Evolutionary conservation across 2,329 filamentous ascomycete species (phyloP).

Genomic region (Apiospora arundinis): DNA sequence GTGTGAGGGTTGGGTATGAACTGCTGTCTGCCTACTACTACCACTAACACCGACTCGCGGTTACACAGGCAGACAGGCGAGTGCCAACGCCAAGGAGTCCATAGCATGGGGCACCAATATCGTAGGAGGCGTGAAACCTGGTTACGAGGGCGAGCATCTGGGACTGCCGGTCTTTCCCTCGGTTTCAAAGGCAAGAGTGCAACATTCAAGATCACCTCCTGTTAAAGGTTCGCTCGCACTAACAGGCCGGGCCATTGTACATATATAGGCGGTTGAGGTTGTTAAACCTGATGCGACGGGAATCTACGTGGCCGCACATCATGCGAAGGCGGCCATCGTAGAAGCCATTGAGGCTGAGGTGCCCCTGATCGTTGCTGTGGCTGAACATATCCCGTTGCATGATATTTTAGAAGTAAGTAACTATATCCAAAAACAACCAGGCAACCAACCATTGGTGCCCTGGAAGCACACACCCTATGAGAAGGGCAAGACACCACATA

Average conservation of each 20-base stretch:
- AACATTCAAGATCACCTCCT: neutral
- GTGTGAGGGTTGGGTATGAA: neutral
- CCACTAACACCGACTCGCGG: neutral
- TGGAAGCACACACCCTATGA: too few relatives aligned
- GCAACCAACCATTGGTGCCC: too few relatives aligned
- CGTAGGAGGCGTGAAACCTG: slow-evolving; percentile 78
- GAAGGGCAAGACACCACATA: neutral
- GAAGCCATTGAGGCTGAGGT: slow-evolving; percentile 81
- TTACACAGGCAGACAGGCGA: slow-evolving; percentile 53
- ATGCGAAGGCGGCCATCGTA: slow-evolving; percentile 75
- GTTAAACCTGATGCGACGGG: slow-evolving; percentile 79
- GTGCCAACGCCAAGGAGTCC: slow-evolving; percentile 77
- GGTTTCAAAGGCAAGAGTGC: slow-evolving; percentile 58
- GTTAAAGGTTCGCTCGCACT: neutral
- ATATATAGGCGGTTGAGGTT: slow-evolving; percentile 67
- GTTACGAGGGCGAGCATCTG: slow-evolving; percentile 72
- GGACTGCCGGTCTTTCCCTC: slow-evolving; percentile 74
- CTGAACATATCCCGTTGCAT: slow-evolving; percentile 77
- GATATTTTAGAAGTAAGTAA: slow-evolving; percentile 69
- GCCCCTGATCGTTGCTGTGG: slow-evolving; percentile 76
- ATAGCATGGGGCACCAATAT: slow-evolving; percentile 81
- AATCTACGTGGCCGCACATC: slow-evolving; percentile 79
- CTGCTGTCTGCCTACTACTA: too few relatives aligned
- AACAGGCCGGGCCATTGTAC: neutral
- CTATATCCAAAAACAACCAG: neutral